These are phyloP conservation scores for Harrya chromipes DNA, from an alignment of 768 basidiomycete genomes.

Conservation along the genomic window DNA sequence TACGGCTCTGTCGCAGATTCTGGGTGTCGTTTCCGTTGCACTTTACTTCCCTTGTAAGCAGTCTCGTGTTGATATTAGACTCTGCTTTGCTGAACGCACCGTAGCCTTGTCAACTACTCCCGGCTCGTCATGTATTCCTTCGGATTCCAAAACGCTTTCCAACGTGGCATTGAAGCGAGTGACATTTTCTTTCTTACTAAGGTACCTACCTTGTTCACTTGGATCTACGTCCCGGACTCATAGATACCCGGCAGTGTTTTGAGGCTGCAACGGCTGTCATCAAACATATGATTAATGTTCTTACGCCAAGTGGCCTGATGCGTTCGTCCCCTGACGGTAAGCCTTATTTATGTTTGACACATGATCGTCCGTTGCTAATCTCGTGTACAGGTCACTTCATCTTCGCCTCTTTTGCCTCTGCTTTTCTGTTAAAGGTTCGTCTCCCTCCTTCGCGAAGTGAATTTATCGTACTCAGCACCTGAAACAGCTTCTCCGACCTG, in stretches of 20 bases:
- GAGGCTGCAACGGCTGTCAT: conserved; percentile 68
- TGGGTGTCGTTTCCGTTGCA: conserved; percentile 57
- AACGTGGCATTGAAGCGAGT: conserved; percentile 58
- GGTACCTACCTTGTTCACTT: conserved; percentile 33
- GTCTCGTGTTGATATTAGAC: not conserved
- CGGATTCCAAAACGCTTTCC: conserved; percentile 80
- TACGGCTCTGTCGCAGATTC: conserved; percentile 41
- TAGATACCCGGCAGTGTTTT: conserved; percentile 44
- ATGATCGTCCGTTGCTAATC: not conserved
- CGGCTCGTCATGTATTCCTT: conserved; percentile 86
- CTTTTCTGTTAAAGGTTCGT: conserved; percentile 75
- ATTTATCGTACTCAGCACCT: not conserved
- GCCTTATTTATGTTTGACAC: conserved; percentile 2
- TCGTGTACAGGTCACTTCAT: conserved; percentile 61
- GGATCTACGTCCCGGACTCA: not conserved
- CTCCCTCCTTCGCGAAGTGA: not conserved
- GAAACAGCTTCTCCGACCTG: conserved; percentile 64
- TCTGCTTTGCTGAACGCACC: conserved; percentile 5
- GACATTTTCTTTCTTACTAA: conserved; percentile 68
- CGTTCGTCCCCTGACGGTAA: conserved; percentile 75
- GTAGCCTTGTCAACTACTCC: conserved; percentile 71
- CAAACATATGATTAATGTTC: conserved; percentile 56
- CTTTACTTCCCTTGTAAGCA: conserved; percentile 70
- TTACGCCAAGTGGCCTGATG: conserved; percentile 74
- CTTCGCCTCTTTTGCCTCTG: conserved; percentile 78